These are phyloP conservation scores for Smithsoniella earleae DNA, from an alignment of 163 green algal species.

Conservation along the genomic window DNA sequence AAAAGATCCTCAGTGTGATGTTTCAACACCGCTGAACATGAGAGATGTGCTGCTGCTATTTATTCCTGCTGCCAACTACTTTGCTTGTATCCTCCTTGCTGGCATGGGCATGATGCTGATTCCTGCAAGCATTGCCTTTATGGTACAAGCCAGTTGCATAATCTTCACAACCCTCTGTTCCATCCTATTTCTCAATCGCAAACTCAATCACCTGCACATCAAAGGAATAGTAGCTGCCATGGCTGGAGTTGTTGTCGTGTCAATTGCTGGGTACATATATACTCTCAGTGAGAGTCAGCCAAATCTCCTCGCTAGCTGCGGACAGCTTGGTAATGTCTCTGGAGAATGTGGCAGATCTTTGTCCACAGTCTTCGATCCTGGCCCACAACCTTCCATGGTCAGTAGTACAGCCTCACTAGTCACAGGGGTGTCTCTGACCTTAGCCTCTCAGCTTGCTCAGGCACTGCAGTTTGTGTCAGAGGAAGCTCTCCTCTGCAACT, in stretches of 20 bases:
- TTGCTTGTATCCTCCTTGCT: neutral
- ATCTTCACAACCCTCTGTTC: slow-evolving; percentile 17
- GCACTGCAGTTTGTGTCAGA: slow-evolving; percentile 12
- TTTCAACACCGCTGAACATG: neutral
- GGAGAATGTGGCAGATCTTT: too few species aligned
- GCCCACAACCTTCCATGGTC: too few species aligned
- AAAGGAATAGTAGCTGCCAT: neutral
- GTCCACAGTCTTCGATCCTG: too few species aligned
- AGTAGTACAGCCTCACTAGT: too few species aligned
- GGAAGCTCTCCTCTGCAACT: neutral
- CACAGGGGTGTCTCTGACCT: neutral
- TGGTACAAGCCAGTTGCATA: neutral
- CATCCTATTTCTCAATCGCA: neutral
- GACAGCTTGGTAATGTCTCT: too few species aligned
- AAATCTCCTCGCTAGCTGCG: too few species aligned
- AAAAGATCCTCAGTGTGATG: too few species aligned
- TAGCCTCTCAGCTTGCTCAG: neutral
- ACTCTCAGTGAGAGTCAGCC: neutral
- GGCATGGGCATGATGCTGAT: neutral
- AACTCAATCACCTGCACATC: slow-evolving; percentile 3
- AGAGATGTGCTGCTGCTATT: slow-evolving; percentile 1
- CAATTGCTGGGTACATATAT: neutral
- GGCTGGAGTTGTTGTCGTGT: neutral
- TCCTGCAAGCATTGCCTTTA: neutral
- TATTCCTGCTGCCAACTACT: neutral